These are phyloP conservation scores for Verticillium klebahnii DNA, from an alignment of 2,329 filamentous ascomycete genomes.

Conservation along the genomic window DNA sequence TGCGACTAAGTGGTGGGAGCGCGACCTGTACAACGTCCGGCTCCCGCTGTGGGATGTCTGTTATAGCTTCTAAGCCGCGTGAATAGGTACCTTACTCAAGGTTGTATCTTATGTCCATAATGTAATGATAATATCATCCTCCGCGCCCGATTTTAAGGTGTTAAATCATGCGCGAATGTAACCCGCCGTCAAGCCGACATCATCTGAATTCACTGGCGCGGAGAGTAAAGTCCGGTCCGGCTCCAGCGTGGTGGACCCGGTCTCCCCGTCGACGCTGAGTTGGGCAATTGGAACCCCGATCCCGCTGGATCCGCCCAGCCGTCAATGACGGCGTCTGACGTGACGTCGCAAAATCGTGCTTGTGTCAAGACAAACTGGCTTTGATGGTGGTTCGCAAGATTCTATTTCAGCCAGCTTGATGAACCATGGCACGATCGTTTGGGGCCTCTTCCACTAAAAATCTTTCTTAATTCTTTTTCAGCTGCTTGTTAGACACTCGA, in stretches of 20 bases:
- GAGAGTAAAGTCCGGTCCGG: background rate
- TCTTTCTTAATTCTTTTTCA: no score
- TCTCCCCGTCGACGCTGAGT: background rate
- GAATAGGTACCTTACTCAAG: no score
- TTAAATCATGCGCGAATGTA: background rate
- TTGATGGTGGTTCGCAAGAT: background rate
- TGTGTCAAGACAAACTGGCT: background rate
- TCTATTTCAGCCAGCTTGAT: background rate
- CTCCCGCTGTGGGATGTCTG: constrained; percentile 12
- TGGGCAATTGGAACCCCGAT: background rate
- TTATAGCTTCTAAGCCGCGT: constrained; percentile 4
- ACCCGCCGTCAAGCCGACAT: background rate
- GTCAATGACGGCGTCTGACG: background rate
- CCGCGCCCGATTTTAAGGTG: background rate
- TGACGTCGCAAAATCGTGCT: background rate
- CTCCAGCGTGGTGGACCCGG: background rate
- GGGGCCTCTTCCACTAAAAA: no score
- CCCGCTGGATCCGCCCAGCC: background rate
- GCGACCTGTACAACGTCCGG: constrained; percentile 14
- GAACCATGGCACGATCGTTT: no score
- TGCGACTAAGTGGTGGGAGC: constrained; percentile 20
- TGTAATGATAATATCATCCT: background rate
- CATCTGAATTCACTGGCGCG: background rate
- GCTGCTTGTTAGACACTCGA: no score
- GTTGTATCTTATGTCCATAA: background rate